Percentiles rank a stretch among this genome's conserved stretches.
Evolutionary conservation across 2,329 filamentous ascomycete species (phyloP).

Genomic region (Thielaviopsis populi): DNA sequence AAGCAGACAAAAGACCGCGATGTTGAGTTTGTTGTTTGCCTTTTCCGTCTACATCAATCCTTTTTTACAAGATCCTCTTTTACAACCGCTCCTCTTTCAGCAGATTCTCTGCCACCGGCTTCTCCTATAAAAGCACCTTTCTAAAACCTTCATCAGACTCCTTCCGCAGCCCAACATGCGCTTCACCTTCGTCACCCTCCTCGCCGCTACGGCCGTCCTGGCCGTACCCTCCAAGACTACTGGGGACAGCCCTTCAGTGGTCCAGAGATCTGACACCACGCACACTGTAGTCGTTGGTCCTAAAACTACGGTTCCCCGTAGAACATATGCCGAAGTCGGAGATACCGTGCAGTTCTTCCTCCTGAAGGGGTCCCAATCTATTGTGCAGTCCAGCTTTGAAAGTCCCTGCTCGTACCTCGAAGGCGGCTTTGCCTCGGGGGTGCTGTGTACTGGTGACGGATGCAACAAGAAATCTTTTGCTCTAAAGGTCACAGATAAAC

Average conservation of each 20-base stretch:
- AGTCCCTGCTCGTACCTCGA: slow-evolving; percentile 29
- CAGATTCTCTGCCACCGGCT: too few species aligned
- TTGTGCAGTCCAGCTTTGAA: slow-evolving; percentile 23
- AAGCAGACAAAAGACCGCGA: too few species aligned
- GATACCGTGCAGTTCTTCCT: background rate
- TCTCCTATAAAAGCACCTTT: too few species aligned
- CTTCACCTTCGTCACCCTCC: background rate
- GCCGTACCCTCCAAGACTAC: background rate
- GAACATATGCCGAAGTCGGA: background rate
- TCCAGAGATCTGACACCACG: too few species aligned
- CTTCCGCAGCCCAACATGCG: too few species aligned
- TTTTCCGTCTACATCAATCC: too few species aligned
- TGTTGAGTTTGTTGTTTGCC: too few species aligned
- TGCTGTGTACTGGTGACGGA: background rate
- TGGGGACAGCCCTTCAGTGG: background rate
- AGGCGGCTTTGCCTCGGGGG: background rate
- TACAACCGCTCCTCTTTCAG: too few species aligned
- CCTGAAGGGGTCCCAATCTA: background rate
- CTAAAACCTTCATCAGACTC: too few species aligned
- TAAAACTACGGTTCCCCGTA: too few species aligned
- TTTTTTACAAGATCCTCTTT: too few species aligned
- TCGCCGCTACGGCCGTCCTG: background rate
- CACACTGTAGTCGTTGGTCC: too few species aligned
- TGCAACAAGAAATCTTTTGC: slow-evolving; percentile 25
- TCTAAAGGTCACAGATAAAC: slow-evolving; percentile 17